Conservation (phyloP, 2,329 filamentous ascomycete genomes). For the Exophiala aquamarina region DNA sequence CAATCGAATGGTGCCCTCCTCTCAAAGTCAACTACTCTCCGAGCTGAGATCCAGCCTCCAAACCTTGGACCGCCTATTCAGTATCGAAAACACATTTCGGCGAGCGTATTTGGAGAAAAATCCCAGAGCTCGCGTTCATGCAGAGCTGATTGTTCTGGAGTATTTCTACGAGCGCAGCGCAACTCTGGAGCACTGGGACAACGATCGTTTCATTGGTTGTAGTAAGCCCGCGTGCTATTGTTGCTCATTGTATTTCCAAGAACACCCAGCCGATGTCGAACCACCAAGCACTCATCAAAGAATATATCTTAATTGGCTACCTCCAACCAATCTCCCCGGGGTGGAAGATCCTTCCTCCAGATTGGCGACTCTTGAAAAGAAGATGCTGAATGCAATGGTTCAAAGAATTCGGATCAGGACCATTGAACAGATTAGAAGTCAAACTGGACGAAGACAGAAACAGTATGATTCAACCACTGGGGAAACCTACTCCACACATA, state of each 20-base stretch:
- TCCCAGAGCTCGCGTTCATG: constrained; percentile 39
- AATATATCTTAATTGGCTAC: no score
- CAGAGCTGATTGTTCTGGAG: constrained; percentile 51
- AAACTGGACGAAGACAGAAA: constrained; percentile 22
- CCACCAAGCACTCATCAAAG: no score
- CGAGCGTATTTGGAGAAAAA: constrained; percentile 29
- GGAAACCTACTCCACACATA: no score
- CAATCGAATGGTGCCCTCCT: no score
- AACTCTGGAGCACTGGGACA: constrained; percentile 35
- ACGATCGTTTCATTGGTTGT: constrained; percentile 50
- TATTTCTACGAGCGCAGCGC: constrained; percentile 43
- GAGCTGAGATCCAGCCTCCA: not conserved
- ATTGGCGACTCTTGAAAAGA: not conserved
- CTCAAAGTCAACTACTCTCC: no score
- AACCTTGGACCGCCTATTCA: constrained; percentile 1
- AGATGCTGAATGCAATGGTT: constrained; percentile 32
- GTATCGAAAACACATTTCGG: constrained; percentile 10
- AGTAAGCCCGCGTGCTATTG: constrained; percentile 56
- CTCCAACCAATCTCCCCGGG: constrained; percentile 11
- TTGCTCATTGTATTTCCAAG: constrained; percentile 38
- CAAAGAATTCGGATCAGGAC: constrained; percentile 26
- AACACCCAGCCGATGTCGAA: no score
- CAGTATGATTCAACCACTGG: constrained; percentile 31
- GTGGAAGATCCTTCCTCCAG: not conserved
- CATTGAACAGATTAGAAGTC: constrained; percentile 28